These are phyloP conservation scores for Penicillium crustosum DNA, from an alignment of 2,329 filamentous ascomycete genomes.

Conservation along the genomic window DNA sequence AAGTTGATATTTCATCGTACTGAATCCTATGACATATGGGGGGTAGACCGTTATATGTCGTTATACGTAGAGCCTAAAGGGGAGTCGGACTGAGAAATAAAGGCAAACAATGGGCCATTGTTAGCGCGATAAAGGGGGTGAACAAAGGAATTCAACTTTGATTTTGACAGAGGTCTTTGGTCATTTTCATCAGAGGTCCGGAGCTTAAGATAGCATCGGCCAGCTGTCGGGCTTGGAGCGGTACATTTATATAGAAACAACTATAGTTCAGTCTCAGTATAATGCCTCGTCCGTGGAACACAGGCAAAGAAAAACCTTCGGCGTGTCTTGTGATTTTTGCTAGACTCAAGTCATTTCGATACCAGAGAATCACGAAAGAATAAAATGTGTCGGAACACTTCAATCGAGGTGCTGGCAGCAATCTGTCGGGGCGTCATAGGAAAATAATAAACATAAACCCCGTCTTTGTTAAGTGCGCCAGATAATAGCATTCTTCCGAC, in stretches of 20 bases:
- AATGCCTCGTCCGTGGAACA: neutral
- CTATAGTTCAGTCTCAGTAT: neutral
- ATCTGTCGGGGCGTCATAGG: neutral
- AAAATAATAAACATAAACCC: neutral
- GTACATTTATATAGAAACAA: neutral
- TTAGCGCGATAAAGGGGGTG: neutral
- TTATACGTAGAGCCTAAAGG: neutral
- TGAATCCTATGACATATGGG: neutral
- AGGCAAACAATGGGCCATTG: constrained; percentile 4
- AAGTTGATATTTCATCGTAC: neutral
- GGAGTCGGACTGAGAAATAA: neutral
- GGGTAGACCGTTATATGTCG: no score
- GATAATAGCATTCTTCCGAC: neutral
- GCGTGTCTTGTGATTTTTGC: neutral
- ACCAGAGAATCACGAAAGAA: neutral
- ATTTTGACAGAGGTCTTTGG: neutral
- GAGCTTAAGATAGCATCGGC: neutral
- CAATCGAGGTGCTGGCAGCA: neutral
- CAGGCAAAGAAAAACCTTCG: neutral
- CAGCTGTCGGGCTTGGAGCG: neutral
- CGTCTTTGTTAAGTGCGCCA: neutral
- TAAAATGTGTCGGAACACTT: neutral
- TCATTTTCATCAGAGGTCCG: neutral
- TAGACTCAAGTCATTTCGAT: neutral
- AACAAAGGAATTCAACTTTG: neutral